Conservation (phyloP, 163 green algal genomes). For the Chlamydomonas reinhardtii region DNA sequence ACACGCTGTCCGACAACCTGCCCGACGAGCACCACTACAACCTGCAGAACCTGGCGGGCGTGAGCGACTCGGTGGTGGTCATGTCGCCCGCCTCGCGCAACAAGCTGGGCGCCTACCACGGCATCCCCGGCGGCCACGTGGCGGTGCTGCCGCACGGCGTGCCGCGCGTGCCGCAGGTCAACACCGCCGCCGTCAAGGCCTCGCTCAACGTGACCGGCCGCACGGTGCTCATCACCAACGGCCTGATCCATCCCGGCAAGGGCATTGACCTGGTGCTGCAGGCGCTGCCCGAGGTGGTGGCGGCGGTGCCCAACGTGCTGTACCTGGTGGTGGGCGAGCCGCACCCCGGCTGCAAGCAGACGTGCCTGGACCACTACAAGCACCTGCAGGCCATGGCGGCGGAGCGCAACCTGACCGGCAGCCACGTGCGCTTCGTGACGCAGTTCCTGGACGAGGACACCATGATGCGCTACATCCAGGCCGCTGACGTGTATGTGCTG, state of each 20-base stretch:
- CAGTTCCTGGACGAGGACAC: constrained; percentile 3
- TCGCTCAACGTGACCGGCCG: constrained; percentile 1
- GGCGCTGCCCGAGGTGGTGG: background rate
- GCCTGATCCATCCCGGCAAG: constrained; percentile 21
- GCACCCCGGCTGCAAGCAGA: background rate
- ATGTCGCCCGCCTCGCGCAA: background rate
- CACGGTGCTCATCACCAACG: constrained; percentile 8
- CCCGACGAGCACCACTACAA: background rate
- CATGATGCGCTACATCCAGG: constrained; percentile 7
- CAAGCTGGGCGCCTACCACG: constrained; percentile 17
- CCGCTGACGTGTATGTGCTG: constrained; percentile 30
- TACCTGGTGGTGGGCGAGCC: constrained; percentile 18
- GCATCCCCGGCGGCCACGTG: background rate
- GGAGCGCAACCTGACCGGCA: background rate
- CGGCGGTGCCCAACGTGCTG: background rate
- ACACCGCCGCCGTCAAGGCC: background rate
- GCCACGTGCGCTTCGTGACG: constrained; percentile 14
- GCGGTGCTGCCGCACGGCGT: constrained; percentile 6
- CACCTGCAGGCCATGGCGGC: background rate
- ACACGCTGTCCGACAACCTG: constrained; percentile 8
- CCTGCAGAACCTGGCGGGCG: constrained; percentile 7
- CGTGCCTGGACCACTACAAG: background rate
- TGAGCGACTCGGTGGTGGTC: background rate
- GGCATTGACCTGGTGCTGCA: constrained; percentile 6
- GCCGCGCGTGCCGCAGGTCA: background rate